These are phyloP conservation scores for Magnaporthiopsis rhizophila DNA, from an alignment of 2,329 filamentous ascomycete species.

Conservation along the genomic window DNA sequence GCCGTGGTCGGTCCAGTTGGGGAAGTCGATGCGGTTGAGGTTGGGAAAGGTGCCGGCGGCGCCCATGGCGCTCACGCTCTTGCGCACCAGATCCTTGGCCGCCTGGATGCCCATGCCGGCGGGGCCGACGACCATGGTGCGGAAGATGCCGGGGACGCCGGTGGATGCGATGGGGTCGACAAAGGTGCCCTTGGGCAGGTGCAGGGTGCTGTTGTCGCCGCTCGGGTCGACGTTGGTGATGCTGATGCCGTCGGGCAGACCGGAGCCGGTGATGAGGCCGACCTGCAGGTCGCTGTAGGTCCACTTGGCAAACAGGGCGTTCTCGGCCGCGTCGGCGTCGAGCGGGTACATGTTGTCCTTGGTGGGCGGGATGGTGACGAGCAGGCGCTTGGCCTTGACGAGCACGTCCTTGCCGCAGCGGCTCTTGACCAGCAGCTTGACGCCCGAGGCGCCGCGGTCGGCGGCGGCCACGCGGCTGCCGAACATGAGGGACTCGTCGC, in stretches of 20 bases:
- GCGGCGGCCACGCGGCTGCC: constrained; percentile 21
- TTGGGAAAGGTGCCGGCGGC: background rate
- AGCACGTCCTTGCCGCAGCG: constrained; percentile 13
- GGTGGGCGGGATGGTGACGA: constrained; percentile 26
- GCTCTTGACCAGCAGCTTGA: constrained; percentile 17
- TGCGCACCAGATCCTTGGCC: constrained; percentile 5
- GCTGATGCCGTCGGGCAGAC: constrained; percentile 11
- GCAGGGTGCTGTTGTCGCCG: background rate
- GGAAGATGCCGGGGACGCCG: constrained; percentile 1
- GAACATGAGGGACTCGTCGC: constrained; percentile 25
- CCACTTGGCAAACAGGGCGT: constrained; percentile 20
- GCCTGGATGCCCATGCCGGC: background rate
- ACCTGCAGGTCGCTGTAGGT: constrained; percentile 20
- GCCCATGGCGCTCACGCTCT: background rate
- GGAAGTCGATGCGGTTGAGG: constrained; percentile 10
- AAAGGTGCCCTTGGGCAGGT: constrained; percentile 7
- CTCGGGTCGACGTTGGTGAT: background rate
- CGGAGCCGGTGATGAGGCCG: constrained; percentile 17
- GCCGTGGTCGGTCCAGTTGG: constrained; percentile 16
- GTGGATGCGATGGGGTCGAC: constrained; percentile 2
- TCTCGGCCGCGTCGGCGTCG: constrained; percentile 21
- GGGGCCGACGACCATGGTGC: constrained; percentile 8
- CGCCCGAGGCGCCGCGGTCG: constrained; percentile 17
- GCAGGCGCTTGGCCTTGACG: constrained; percentile 23
- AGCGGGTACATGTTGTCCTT: constrained; percentile 21